Conservation (phyloP, 768 basidiomycete species). For the Coprinopsis cinerea region DNA sequence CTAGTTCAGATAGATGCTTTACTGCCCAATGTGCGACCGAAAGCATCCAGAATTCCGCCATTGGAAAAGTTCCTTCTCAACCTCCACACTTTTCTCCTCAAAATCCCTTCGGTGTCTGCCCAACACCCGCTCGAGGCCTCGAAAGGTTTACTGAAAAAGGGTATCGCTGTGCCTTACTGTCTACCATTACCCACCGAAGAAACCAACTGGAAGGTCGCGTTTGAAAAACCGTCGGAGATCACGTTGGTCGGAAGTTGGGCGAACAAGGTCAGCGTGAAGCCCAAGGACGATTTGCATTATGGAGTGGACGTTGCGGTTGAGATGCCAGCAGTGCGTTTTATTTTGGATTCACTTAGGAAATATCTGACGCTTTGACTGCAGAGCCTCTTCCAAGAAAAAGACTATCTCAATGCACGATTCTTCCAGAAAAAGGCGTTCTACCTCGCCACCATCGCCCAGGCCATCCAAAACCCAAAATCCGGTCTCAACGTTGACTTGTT, state of each 20-base stretch:
- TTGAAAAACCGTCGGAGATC: conserved; percentile 71
- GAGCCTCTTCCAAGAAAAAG: conserved; percentile 92
- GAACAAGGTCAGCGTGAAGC: conserved; percentile 68
- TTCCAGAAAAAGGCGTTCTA: conserved; percentile 93
- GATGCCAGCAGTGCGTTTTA: conserved; percentile 70
- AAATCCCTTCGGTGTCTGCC: conserved; percentile 50
- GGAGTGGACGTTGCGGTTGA: conserved; percentile 78
- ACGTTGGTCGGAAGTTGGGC: conserved; percentile 84
- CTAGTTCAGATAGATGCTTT: conserved; percentile 66
- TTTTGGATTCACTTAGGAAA: conserved; percentile 2
- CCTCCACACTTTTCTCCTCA: conserved; percentile 61
- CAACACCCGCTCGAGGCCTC: conserved; percentile 66
- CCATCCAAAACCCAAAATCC: conserved; percentile 40
- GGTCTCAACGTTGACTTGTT: conserved; percentile 50
- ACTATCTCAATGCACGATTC: conserved; percentile 82
- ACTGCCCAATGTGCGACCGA: conserved; percentile 70
- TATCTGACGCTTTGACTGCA: conserved; percentile 21
- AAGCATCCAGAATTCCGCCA: conserved; percentile 45
- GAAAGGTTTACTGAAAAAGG: conserved; percentile 43
- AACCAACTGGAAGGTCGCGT: conserved; percentile 85
- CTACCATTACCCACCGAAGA: conserved; percentile 68
- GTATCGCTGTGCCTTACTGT: conserved; percentile 62
- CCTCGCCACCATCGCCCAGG: conserved; percentile 70
- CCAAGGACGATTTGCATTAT: conserved; percentile 57
- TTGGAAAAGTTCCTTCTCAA: conserved; percentile 64